Base-by-base conservation (phyloP, 129 eudicot species). In the Pseudognaphalium luteoalbum region DNA sequence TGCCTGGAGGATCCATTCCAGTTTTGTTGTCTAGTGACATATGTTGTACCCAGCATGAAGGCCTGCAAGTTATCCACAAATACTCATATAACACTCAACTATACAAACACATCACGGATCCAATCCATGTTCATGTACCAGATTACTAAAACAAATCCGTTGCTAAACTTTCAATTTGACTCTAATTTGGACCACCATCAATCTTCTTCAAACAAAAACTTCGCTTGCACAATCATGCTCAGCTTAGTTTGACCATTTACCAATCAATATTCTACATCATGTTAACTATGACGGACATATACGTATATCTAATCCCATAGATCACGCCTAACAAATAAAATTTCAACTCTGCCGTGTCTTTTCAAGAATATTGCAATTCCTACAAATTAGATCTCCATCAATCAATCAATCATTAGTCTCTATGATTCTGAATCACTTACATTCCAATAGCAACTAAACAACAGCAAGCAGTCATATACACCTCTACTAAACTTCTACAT, bases 31-130 rank as follows among this genome's bases (percentile, higher is more conserved):
- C 94, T 56, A 94, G 78, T 22, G 97, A 84, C 99, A 94, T 91
- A 68, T 94, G 99, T 63, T 94, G 89, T 80, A 89, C 88, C 99
- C 99, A 94, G 84, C 99, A 94, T 65, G 87, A 84, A 56, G 99
- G 99, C 79, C 99, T 94, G 84, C 72, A 79, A 72, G 61, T 57
- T 7, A 78, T 67, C 71, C 58, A 59, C 61, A 72, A 52, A 47
- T 42, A 34, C 70, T 29, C 61, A 60, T 70, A 78, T 70, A 42
- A 19, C 64, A 58, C 63, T 19, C 20, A 8, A 59, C n/a, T 58
- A 69, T 41, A 78, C 62, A 39, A 68, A 34, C 42, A 56, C 16
- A 5, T 32, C 5, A 7, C 8, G 2, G 16, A 7, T 65, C 15
- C 14, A 4, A 33, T 3, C 2, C 29, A 57, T 6, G 61, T 6